Percentiles rank a stretch among this genome's conserved stretches.
phyloP scores from a whole-genome alignment of 139 green algal species.

The Astrephomene gubernaculifera region DNA sequence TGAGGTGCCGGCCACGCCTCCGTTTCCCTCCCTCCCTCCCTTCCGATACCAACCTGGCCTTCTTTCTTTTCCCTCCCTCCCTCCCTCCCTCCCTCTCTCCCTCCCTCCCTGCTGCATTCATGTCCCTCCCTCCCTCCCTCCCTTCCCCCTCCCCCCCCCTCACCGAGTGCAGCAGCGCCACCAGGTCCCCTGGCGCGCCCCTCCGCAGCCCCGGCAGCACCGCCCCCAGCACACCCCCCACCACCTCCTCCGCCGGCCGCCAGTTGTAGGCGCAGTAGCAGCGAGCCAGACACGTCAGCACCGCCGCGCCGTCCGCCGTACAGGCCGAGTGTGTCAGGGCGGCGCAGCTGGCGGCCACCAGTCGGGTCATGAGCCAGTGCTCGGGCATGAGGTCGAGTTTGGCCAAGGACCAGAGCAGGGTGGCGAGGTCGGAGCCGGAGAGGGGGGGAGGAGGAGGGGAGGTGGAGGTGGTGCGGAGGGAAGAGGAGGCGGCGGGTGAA shows the following conservation, averaged over 20 bases:
- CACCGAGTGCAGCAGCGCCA: conserved; percentile 53
- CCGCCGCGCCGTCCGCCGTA: conserved; percentile 49
- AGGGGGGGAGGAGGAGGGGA: too few species aligned
- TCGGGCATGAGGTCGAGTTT: conserved; percentile 59
- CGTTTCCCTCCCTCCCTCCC: neutral
- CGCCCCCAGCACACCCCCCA: conserved; percentile 36
- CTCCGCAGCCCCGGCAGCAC: conserved; percentile 45
- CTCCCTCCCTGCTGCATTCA: conserved; percentile 18
- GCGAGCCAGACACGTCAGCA: conserved; percentile 47
- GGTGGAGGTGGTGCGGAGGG: too few species aligned
- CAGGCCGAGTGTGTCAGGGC: conserved; percentile 3
- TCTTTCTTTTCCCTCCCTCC: neutral
- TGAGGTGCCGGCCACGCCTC: neutral
- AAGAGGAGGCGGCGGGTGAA: too few species aligned
- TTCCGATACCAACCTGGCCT: neutral
- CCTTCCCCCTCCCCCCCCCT: neutral
- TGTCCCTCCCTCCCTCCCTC: conserved; percentile 9
- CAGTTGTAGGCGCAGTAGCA: conserved; percentile 52
- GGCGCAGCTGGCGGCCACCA: conserved; percentile 28
- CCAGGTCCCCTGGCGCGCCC: conserved; percentile 45
- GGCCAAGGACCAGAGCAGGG: conserved; percentile 49
- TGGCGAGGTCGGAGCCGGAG: conserved; percentile 42
- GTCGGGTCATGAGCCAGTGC: conserved; percentile 40
- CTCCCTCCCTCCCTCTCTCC: neutral
- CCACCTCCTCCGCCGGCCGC: conserved; percentile 38